Evolutionary conservation across 257 asterid species (phyloP).

Genomic region (Perilla frutescens): DNA sequence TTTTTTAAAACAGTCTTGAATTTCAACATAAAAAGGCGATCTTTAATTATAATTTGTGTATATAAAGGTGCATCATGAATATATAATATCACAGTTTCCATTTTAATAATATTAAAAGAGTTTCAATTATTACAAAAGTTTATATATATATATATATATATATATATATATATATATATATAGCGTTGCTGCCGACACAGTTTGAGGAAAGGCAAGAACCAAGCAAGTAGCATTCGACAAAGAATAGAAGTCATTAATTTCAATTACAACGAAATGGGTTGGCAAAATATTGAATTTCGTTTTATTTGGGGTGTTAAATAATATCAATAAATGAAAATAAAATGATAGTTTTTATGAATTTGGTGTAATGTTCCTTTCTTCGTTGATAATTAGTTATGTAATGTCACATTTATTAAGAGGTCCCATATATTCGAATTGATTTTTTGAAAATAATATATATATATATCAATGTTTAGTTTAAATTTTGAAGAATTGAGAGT

Average conservation of each 20-base stretch:
- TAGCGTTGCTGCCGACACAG: constrained; percentile 23
- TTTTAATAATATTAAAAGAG: no score
- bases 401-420: constrained; percentile 33
- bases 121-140: neutral
- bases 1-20: no score
- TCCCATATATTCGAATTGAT: constrained; percentile 1
- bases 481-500: no score
- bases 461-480: neutral
- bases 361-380: constrained; percentile 29
- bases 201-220: neutral
- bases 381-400: neutral
- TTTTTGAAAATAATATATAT: neutral
- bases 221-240: constrained; percentile 2
- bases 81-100: no score
- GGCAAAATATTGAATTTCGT: neutral
- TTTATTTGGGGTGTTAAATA: neutral
- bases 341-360: neutral
- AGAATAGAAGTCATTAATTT: neutral
- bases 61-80: no score
- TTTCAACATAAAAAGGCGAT: no score
- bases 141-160: no score
- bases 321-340: neutral
- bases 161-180: no score
- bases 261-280: constrained; percentile 17
- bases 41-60: no score